Percentiles rank a stretch among this genome's conserved stretches.
Evolutionary conservation across 352 stramenopile species (phyloP).

Genomic region (Globisporangium recalcitrans): DNA sequence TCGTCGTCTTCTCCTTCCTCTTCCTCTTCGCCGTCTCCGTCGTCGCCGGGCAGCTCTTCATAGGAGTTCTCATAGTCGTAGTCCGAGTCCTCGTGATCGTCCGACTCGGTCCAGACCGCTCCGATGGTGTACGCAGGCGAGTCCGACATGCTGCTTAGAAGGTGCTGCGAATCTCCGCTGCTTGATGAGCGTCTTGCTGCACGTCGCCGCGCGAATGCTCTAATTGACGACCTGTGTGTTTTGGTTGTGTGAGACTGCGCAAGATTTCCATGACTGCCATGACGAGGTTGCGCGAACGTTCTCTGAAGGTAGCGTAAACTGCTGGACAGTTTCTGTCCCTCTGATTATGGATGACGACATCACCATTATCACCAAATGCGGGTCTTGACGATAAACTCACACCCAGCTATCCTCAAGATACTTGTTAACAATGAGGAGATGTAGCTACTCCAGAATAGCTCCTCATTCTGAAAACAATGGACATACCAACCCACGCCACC

Average conservation of each 20-base stretch:
- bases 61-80: constrained; percentile 13
- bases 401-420: no score
- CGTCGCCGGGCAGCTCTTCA: constrained; percentile 6
- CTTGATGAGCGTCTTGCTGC: not conserved
- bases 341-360: not conserved
- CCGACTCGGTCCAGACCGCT: constrained; percentile 16
- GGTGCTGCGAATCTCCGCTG: not conserved
- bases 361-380: not conserved
- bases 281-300: constrained; percentile 22
- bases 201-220: not conserved
- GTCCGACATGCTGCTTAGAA: constrained; percentile 11
- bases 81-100: constrained; percentile 16
- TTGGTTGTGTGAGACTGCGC: constrained; percentile 11
- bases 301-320: constrained; percentile 14
- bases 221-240: not conserved
- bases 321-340: not conserved
- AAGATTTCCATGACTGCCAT: constrained; percentile 7
- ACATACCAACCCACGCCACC: no score
- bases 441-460: no score
- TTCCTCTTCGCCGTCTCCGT: constrained; percentile 9
- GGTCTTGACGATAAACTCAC: not conserved
- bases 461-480: not conserved
- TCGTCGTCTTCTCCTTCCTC: constrained; percentile 16
- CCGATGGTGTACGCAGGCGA: constrained; percentile 1
- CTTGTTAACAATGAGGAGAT: no score